A percentile compares a stretch with the other conserved stretches of the same genome.
phyloP scores from a whole-genome alignment of 495 filamentous ascomycete genomes.

The Tuber indicum region DNA sequence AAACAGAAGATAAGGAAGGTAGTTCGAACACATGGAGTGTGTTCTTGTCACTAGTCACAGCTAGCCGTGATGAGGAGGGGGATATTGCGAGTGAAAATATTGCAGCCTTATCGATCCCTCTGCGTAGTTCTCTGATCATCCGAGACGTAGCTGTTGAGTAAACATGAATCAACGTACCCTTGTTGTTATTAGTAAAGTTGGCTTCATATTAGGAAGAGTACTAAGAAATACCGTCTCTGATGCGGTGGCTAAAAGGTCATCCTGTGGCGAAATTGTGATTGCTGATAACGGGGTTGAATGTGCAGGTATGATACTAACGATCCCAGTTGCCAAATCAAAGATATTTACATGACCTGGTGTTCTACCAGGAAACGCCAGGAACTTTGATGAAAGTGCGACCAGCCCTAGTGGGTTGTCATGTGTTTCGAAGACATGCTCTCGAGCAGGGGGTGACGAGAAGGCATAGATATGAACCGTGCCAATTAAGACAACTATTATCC shows the following conservation, averaged over 20 bases:
- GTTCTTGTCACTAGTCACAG: constrained; percentile 94
- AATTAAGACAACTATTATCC: constrained; percentile 72
- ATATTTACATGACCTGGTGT: constrained; percentile 87
- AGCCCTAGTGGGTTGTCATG: constrained; percentile 78
- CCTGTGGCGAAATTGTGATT: constrained; percentile 72
- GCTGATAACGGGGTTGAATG: constrained; percentile 73
- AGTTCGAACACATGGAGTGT: constrained; percentile 90
- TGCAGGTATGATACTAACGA: constrained; percentile 89
- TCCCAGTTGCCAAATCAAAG: constrained; percentile 70
- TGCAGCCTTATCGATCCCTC: constrained; percentile 78
- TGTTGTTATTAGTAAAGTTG: constrained; percentile 11
- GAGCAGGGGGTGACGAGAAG: constrained; percentile 67
- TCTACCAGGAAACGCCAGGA: constrained; percentile 75
- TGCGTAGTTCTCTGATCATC: constrained; percentile 71
- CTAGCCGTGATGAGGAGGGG: constrained; percentile 67
- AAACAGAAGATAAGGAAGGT: constrained; percentile 42
- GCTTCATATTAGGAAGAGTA: background rate
- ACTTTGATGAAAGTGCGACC: constrained; percentile 64
- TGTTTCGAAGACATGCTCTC: constrained; percentile 72
- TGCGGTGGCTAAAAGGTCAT: constrained; percentile 78
- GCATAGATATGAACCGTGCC: constrained; percentile 77
- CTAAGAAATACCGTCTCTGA: constrained; percentile 63
- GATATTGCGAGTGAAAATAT: constrained; percentile 85
- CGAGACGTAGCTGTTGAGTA: constrained; percentile 72
- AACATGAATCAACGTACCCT: constrained; percentile 84